phyloP scores from a whole-genome alignment of 768 basidiomycete genomes.

The Tylopilus sp. region DNA sequence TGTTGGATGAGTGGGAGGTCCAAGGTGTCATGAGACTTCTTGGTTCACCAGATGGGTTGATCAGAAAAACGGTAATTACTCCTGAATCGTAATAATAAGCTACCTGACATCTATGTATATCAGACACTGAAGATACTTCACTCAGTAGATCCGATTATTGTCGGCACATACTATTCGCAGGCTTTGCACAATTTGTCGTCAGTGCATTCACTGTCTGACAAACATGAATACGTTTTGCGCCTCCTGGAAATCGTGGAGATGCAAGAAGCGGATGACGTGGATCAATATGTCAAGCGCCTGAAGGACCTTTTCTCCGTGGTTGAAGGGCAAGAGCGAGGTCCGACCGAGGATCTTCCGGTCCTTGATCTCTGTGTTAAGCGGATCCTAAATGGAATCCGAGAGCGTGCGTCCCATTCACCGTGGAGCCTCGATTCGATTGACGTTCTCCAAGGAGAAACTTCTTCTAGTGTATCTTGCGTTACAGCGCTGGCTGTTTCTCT shows the following conservation, averaged over 20 bases:
- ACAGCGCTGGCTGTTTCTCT: slow-evolving; percentile 45
- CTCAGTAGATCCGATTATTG: slow-evolving; percentile 54
- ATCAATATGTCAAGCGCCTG: slow-evolving; percentile 53
- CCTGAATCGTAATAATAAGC: not conserved
- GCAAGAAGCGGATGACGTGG: slow-evolving; percentile 47
- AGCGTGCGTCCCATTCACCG: slow-evolving; percentile 38
- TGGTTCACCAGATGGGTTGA: slow-evolving; percentile 52
- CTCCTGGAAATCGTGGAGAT: slow-evolving; percentile 55
- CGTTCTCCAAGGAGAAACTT: slow-evolving; percentile 32
- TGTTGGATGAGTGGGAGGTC: slow-evolving; percentile 72
- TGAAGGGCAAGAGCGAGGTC: slow-evolving; percentile 33
- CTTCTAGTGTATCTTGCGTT: slow-evolving; percentile 43
- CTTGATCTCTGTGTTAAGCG: slow-evolving; percentile 56
- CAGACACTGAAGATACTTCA: slow-evolving; percentile 62
- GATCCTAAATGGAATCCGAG: slow-evolving; percentile 47
- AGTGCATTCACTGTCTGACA: slow-evolving; percentile 31
- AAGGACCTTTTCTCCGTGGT: slow-evolving; percentile 37
- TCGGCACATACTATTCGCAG: slow-evolving; percentile 52
- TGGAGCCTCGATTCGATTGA: slow-evolving; percentile 11
- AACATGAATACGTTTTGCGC: slow-evolving; percentile 42
- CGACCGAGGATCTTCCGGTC: slow-evolving; percentile 36
- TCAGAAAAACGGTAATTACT: slow-evolving; percentile 55
- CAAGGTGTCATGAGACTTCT: slow-evolving; percentile 67
- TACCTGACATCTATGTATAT: slow-evolving; percentile 3
- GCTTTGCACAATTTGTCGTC: slow-evolving; percentile 37